A percentile compares a stretch with the other conserved stretches of the same genome.
phyloP scores from a whole-genome alignment of 2,329 filamentous ascomycete genomes.

The Epichloe amarillans region DNA sequence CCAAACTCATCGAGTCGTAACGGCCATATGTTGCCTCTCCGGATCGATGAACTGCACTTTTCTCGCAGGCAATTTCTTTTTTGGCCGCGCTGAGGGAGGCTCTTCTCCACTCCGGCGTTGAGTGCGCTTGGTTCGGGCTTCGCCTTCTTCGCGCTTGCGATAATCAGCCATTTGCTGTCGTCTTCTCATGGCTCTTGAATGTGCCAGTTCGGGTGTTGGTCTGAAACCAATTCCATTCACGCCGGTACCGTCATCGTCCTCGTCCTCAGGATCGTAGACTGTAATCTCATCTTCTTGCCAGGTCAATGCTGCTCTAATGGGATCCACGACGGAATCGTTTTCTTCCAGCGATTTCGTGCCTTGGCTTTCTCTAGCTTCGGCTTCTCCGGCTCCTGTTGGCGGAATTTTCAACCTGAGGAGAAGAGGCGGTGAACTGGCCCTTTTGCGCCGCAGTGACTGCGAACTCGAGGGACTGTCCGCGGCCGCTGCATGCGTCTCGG shows the following conservation, averaged over 20 bases:
- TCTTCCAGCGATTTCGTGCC: conserved; percentile 8
- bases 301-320: conserved; percentile 45
- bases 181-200: conserved; percentile 41
- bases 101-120: conserved; percentile 31
- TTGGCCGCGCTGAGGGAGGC: conserved; percentile 12
- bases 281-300: conserved; percentile 60
- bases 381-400: conserved; percentile 8
- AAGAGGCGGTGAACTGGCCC: conserved; percentile 27
- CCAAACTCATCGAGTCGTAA: conserved; percentile 13
- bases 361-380: neutral
- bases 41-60: conserved; percentile 29
- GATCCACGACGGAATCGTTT: conserved; percentile 32
- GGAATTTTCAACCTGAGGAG: conserved; percentile 16
- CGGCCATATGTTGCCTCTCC: conserved; percentile 19
- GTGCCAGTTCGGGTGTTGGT: conserved; percentile 47
- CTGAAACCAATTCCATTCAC: conserved; percentile 57
- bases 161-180: conserved; percentile 51
- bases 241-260: conserved; percentile 53
- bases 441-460: conserved; percentile 19
- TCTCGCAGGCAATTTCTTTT: conserved; percentile 16
- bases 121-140: conserved; percentile 43
- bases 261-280: conserved; percentile 49
- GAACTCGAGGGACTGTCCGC: neutral
- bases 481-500: neutral
- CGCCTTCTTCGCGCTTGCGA: conserved; percentile 44